Evolutionary conservation across 2,329 filamentous ascomycete species (phyloP).

Genomic region (Aspergillus luchuensis): DNA sequence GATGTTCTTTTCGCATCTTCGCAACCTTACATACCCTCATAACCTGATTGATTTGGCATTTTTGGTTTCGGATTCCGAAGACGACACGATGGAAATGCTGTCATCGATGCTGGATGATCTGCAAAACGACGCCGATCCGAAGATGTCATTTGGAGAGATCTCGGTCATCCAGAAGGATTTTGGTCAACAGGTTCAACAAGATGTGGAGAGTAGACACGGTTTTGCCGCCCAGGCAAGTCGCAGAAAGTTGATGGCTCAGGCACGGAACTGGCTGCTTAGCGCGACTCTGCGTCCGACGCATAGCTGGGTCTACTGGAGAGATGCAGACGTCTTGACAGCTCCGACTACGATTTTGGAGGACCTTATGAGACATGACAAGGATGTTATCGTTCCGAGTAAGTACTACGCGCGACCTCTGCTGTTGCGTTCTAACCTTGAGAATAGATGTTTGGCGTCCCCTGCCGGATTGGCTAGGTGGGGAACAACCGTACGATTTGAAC

Average conservation of each 20-base stretch:
- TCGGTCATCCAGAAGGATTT: constrained; percentile 99
- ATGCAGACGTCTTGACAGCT: constrained; percentile 96
- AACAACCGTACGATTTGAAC: constrained; percentile 97
- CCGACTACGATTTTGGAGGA: constrained; percentile 97
- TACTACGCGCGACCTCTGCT: constrained; percentile 26
- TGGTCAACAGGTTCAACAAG: constrained; percentile 95
- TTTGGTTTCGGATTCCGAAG: constrained; percentile 95
- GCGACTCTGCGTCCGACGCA: constrained; percentile 91
- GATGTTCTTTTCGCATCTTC: constrained; percentile 98
- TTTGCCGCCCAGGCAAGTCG: constrained; percentile 93
- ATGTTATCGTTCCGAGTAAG: constrained; percentile 97
- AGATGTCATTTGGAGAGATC: constrained; percentile 88
- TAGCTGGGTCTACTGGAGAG: constrained; percentile 99
- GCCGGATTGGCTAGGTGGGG: constrained; percentile 96
- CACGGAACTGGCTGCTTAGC: constrained; percentile 93
- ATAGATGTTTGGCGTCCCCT: constrained; percentile 96
- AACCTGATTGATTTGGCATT: constrained; percentile 96
- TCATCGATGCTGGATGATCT: constrained; percentile 74
- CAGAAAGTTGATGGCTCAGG: constrained; percentile 96
- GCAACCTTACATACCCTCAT: constrained; percentile 96
- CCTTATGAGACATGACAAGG: constrained; percentile 97
- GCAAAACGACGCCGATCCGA: constrained; percentile 76
- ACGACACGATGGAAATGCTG: constrained; percentile 78
- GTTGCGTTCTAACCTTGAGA: neutral
- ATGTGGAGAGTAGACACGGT: constrained; percentile 95